Evolutionary conservation across 2,329 filamentous ascomycete genomes (phyloP), one percentile per base, ranked within the genome.

Genomic region (Cladophialophora carrionii): DNA sequence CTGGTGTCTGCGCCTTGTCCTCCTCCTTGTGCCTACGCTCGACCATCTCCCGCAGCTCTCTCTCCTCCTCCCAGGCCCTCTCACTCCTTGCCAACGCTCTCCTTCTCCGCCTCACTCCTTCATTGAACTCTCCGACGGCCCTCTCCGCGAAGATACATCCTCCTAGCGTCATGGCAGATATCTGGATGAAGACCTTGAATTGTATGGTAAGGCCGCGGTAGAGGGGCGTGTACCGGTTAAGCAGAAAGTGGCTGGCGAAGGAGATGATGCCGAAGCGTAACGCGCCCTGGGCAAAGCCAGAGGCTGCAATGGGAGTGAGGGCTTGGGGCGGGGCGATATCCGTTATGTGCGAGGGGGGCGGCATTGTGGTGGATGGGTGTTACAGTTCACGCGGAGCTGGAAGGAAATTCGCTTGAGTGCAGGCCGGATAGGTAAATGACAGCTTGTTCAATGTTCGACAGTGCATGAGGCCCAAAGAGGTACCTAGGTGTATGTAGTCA

Each of bases 131-230:
- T 24, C 74, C 76, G 46, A 82, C 78, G 49, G 79, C 72, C 65
- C 74, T 75, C 73, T 83, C 81, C 2, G 81, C 81, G 75, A 80
- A 82, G 54, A 83, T 77, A 68, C 77, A 80, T 1, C 80, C 81
- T 8, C 81, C 81, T 55, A 82, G 72, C 4, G 77, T 82, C 79
- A 82, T 81, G 37, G 73, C 75, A 4, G 76, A 77, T 32, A 83
- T 76, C 65, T 83, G 80, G 41, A 83, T 69, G 67, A 81, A 82
- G 31, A 81, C 77, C 67, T 82, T 82, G 72, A 81, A 83, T 66
- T 82, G 81, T 52, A 78, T 74, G 14, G 81, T 83, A 64, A 83
- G 70, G 5, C 78, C 77, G 26, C 80, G 79, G 71, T 82, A 83
- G 46, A 82, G 68, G 31, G 74, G 78, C 48, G 76, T 76, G 6